Conservation (phyloP, 306 rosid genomes). For the Alnus rubra region DNA sequence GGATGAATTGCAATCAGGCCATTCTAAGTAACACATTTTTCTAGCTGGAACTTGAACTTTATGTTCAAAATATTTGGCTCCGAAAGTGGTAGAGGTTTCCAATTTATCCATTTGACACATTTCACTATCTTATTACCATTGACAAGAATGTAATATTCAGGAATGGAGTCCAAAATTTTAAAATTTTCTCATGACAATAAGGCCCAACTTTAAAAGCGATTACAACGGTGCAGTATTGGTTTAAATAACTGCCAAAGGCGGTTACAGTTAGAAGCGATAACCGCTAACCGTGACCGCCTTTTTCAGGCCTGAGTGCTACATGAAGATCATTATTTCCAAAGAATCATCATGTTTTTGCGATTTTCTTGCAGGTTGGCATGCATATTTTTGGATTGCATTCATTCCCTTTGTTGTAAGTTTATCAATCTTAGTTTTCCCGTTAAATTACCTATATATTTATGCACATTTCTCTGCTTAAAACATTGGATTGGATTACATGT, state of each 20-base stretch:
- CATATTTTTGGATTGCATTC: slow-evolving; percentile 40
- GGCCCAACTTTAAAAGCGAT: not conserved
- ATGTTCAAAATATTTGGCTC: not conserved
- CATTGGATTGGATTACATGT: no score
- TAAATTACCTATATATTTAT: not conserved
- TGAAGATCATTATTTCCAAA: not conserved
- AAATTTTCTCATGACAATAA: not conserved
- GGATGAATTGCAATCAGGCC: not conserved
- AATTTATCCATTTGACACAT: not conserved
- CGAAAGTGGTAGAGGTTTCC: not conserved
- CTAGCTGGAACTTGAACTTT: not conserved
- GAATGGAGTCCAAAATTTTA: not conserved
- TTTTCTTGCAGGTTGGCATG: slow-evolving; percentile 33
- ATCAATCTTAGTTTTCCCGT: not conserved
- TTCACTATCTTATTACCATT: not conserved
- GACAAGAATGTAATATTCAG: not conserved
- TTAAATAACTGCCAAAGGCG: no score
- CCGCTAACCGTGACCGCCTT: no score
- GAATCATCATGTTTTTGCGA: not conserved
- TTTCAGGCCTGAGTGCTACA: not conserved
- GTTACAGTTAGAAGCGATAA: no score
- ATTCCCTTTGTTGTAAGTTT: slow-evolving; percentile 33
- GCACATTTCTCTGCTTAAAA: not conserved
- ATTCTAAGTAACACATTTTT: not conserved
- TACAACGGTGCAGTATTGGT: no score